Percentiles rank a stretch among this genome's conserved stretches.
Conservation (phyloP, 176 grass and related monocot genomes). For the Lolium multiflorum region DNA sequence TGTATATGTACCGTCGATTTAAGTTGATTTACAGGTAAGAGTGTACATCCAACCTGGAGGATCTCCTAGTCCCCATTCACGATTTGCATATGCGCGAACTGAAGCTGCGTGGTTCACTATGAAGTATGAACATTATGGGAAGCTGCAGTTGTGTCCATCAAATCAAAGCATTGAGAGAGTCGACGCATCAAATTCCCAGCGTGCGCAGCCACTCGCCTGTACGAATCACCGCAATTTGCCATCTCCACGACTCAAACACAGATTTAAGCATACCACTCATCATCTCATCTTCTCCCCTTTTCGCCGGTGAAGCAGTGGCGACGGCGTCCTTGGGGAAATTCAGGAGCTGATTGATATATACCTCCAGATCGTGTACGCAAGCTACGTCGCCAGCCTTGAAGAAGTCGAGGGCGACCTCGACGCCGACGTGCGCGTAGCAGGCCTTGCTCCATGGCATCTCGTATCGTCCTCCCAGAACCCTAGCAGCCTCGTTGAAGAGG, state of each 20-base stretch:
- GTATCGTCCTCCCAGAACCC: slow-evolving; percentile 44
- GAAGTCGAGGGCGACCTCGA: slow-evolving; percentile 69
- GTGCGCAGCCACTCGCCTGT: slow-evolving; percentile 51
- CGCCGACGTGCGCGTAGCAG: slow-evolving; percentile 77
- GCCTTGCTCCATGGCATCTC: slow-evolving; percentile 69
- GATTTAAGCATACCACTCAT: not conserved
- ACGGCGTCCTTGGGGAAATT: slow-evolving; percentile 21
- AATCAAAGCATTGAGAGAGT: not conserved
- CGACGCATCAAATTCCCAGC: slow-evolving; percentile 46
- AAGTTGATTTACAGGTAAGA: slow-evolving; percentile 26
- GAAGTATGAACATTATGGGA: slow-evolving; percentile 3
- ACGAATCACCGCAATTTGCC: slow-evolving; percentile 45
- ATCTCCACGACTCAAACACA: slow-evolving; percentile 50
- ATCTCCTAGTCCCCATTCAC: not conserved
- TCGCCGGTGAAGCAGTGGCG: not conserved
- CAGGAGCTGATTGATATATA: slow-evolving; percentile 56
- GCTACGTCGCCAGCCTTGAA: slow-evolving; percentile 54
- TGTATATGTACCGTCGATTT: not conserved
- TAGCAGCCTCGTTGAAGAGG: slow-evolving; percentile 61
- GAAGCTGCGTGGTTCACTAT: not conserved
- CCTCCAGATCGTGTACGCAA: slow-evolving; percentile 68
- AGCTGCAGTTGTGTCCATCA: slow-evolving; percentile 1
- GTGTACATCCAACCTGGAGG: not conserved
- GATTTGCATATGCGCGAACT: not conserved
- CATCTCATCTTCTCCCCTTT: not conserved